Base-by-base conservation (phyloP, 345 rosid species). In the Ailanthus altissimus region DNA sequence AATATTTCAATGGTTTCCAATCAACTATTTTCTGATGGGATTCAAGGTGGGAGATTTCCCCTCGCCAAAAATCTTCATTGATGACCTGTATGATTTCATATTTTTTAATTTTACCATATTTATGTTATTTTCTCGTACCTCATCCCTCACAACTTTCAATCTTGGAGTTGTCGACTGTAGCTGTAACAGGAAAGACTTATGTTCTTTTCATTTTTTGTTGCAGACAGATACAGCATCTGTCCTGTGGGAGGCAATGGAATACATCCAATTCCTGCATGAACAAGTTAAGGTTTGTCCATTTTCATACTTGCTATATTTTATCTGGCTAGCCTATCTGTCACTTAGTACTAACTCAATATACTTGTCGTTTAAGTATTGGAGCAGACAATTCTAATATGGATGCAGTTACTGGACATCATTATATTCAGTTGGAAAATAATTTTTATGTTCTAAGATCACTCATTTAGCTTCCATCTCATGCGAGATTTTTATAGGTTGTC, bases 151-250 rank as follows among this genome's bases (percentile, higher is more conserved):
- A 42, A 23, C 49, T 74, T 63, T 64, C 38, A 53, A 2, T 43
- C 53, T 26, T 50, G 5, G 6, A 11, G 62, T 57, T 77, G 43
- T 46, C 14, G 25, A 75, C 20, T 40, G 58, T 77, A n/a, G 71
- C 23, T 23, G 25, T 81, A n/a, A 66, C 72, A 49, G 5, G 67
- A 23, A 65, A 54, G 32, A 23, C 59, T 61, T 46, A 69, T 36
- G 16, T 26, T 20, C 8, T 7, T 46, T 5, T 9, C 25, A 16
- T 59, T 2, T 26, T 74, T 86, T 58, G 23, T 9, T 74, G 81
- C 97, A 93, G 98, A 94, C 99, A 0, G 99, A 96, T 83, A 96
- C 99, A 60, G 98, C 99, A 63, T 96, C 99, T 3, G 99, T 96
- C 69, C 95, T 96, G 75, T 81, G 72, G 46, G 98, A 92, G 81